Percentiles rank a stretch among this genome's conserved stretches.
These are phyloP conservation scores for Cryomyces minteri DNA, from an alignment of 495 filamentous ascomycete genomes.

Conservation along the genomic window DNA sequence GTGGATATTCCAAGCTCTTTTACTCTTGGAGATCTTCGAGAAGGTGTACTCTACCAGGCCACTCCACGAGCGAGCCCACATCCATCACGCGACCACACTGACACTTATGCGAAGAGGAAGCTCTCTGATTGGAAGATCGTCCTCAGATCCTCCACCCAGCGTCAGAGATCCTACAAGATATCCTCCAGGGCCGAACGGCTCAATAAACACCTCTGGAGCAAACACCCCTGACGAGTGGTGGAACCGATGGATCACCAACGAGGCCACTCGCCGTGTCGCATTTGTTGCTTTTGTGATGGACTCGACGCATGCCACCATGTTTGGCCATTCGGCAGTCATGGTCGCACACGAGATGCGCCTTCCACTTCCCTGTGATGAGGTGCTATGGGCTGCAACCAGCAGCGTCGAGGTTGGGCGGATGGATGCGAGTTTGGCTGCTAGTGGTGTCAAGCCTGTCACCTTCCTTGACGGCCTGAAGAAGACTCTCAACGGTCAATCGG, in stretches of 20 bases:
- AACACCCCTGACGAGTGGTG: slow-evolving; percentile 77
- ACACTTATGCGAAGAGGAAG: slow-evolving; percentile 88
- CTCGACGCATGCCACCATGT: slow-evolving; percentile 94
- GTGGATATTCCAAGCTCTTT: slow-evolving; percentile 90
- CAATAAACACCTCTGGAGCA: slow-evolving; percentile 11
- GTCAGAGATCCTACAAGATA: slow-evolving; percentile 33
- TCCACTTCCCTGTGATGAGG: slow-evolving; percentile 84
- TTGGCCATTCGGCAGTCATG: slow-evolving; percentile 94
- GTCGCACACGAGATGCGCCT: slow-evolving; percentile 90
- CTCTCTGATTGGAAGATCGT: slow-evolving; percentile 78
- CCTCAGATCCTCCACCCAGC: slow-evolving; percentile 75
- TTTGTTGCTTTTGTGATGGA: slow-evolving; percentile 95
- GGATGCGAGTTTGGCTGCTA: slow-evolving; percentile 63
- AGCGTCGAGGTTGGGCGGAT: slow-evolving; percentile 75
- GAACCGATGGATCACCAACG: slow-evolving; percentile 92
- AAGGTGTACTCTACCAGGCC: slow-evolving; percentile 89
- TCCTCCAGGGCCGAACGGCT: background rate
- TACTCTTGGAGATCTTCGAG: slow-evolving; percentile 85
- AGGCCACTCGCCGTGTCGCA: slow-evolving; percentile 74
- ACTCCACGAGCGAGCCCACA: slow-evolving; percentile 88
- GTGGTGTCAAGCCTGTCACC: slow-evolving; percentile 68
- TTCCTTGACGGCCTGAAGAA: slow-evolving; percentile 87
- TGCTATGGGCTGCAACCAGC: slow-evolving; percentile 82
- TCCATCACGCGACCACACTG: slow-evolving; percentile 90
- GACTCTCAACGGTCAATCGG: slow-evolving; percentile 70